Conservation (phyloP, 116 monocot genomes). For the Iris pallida region DNA sequence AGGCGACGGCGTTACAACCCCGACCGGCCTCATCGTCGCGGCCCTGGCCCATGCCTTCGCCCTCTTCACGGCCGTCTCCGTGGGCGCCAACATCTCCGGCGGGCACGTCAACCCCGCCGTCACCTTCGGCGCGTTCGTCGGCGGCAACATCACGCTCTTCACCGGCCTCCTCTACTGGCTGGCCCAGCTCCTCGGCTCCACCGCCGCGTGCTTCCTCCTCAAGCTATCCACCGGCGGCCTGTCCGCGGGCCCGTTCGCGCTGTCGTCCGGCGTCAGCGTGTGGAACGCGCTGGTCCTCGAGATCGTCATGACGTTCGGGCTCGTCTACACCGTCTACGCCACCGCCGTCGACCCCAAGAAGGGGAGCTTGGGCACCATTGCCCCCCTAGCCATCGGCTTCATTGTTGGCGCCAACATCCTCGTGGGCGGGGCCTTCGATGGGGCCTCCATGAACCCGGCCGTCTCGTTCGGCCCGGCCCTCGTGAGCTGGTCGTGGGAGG, state of each 20-base stretch:
- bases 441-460: constrained; percentile 30
- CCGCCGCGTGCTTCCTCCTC: constrained; percentile 21
- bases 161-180: constrained; percentile 16
- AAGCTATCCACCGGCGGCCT: constrained; percentile 15
- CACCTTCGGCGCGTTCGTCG: constrained; percentile 25
- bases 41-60: constrained; percentile 20
- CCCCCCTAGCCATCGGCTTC: constrained; percentile 21
- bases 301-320: constrained; percentile 23
- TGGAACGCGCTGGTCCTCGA: constrained; percentile 20
- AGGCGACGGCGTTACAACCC: not conserved
- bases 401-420: constrained; percentile 23
- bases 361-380: constrained; percentile 11
- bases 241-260: constrained; percentile 4
- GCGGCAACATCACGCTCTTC: constrained; percentile 27
- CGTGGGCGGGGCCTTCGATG: constrained; percentile 20
- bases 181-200: constrained; percentile 26
- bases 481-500: constrained; percentile 18
- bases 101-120: constrained; percentile 30
- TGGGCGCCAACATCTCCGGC: constrained; percentile 22
- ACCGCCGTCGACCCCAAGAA: constrained; percentile 17
- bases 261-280: constrained; percentile 5
- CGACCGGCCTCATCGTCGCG: constrained; percentile 10
- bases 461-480: constrained; percentile 21
- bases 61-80: constrained; percentile 20
- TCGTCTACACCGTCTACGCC: constrained; percentile 29